A percentile compares a stretch with the other conserved stretches of the same genome.
phyloP scores from a whole-genome alignment of 192 early-diverging fungal species.

The Coemansia sp. region DNA sequence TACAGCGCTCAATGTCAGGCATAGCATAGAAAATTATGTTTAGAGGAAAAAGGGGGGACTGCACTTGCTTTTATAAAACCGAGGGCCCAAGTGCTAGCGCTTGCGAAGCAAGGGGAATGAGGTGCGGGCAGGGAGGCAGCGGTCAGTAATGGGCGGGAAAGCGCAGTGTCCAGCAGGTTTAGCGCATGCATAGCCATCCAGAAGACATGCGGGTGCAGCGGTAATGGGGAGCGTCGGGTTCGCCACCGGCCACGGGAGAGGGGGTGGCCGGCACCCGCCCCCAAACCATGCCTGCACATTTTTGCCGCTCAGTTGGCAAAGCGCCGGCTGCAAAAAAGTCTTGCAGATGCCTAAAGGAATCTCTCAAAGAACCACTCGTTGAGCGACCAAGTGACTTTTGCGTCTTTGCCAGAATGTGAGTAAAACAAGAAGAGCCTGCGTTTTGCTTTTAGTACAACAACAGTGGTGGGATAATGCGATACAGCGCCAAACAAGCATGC shows the following conservation, averaged over 20 bases:
- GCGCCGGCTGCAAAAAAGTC: not conserved
- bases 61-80: conserved; percentile 16
- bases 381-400: not conserved
- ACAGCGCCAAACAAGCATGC: too few species aligned
- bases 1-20: not conserved
- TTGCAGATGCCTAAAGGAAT: not conserved
- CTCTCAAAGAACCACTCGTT: not conserved
- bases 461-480: too few species aligned
- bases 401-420: not conserved
- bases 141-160: not conserved
- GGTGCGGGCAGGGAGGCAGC: not conserved
- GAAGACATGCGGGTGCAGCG: conserved; percentile 2
- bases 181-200: conserved; percentile 4
- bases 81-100: not conserved
- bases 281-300: not conserved
- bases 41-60: conserved; percentile 7
- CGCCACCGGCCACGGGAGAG: conserved; percentile 28
- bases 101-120: not conserved
- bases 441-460: too few species aligned
- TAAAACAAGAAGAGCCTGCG: too few species aligned
- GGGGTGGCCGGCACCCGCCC: conserved; percentile 33
- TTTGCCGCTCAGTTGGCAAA: not conserved
- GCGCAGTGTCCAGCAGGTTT: not conserved
- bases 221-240: conserved; percentile 26
- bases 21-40: not conserved